Base-by-base conservation (phyloP, 495 filamentous ascomycete genomes). In the Xylaria flabelliformis region DNA sequence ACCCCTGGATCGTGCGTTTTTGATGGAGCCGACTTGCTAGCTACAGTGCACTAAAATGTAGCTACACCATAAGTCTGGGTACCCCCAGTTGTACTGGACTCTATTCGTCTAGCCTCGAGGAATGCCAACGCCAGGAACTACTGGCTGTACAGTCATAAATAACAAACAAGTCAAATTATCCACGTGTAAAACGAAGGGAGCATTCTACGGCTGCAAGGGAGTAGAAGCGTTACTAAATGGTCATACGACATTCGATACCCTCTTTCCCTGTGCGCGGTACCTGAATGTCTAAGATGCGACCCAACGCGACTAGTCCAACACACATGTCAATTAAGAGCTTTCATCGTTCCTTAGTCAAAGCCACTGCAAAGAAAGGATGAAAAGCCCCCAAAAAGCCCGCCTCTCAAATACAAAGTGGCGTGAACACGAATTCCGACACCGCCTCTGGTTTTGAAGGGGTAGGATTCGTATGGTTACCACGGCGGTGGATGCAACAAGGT, bases 381-480 rank as follows among this genome's bases (percentile, higher is more conserved):
- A 64, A 46, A 41, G 42, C 15, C 5, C 21, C 21, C 34, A 48
- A 48, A 48, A 63, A 26, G 21, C 15, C 21, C 42, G 41, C 41
- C 67, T 69, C 53, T 50, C 42, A 26, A 61, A 51, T 48, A 50
- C 12, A 42, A 12, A 13, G 39, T 42, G 39, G 26, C 10, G 64
- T 39, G 36, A 34, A 59, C 41, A 51, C 39, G 66, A 69, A 34
- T 26, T 39, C 24, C n/a, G 68, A 53, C 34, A 51, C 58, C 39
- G 67, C 24, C 68, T 64, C 67, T 29, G 34, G 44, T 46, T 53
- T 64, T 55, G 64, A 64, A 39, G 48, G 32, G 32, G 68, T 42
- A 70, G 68, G 68, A 69, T 69, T 61, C 66, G 13, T 7, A 63
- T 61, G 56, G 56, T 70, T 70, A 70, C 68, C 46, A 70, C 58